Evolutionary conservation across 495 filamentous ascomycete genomes (phyloP).

Genomic region (Venustampulla echinocandica): DNA sequence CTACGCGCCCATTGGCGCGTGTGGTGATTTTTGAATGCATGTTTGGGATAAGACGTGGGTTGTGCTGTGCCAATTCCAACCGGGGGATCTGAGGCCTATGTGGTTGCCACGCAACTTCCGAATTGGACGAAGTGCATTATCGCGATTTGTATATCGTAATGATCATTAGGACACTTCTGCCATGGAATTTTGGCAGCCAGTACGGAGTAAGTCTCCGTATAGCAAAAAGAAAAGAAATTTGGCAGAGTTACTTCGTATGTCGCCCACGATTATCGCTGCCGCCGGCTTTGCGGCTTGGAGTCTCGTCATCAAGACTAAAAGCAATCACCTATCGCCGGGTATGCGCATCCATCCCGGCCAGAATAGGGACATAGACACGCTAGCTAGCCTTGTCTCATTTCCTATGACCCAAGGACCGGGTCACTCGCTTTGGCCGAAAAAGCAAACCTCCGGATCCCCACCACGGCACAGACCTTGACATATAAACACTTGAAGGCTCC

Average conservation of each 20-base stretch:
- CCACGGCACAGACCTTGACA: slow-evolving; percentile 9
- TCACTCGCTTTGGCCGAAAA: slow-evolving; percentile 10
- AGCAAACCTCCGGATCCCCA: slow-evolving; percentile 17
- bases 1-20: no score
- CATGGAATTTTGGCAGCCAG: background rate
- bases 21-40: no score
- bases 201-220: background rate
- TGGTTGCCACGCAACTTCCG: no score
- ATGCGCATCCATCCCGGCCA: background rate
- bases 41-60: slow-evolving; percentile 10
- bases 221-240: background rate
- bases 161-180: background rate
- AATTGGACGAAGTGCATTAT: background rate
- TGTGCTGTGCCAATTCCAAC: no score
- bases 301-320: slow-evolving; percentile 1
- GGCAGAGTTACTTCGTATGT: background rate
- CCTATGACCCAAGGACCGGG: slow-evolving; percentile 1
- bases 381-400: slow-evolving; percentile 5
- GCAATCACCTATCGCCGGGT: slow-evolving; percentile 12
- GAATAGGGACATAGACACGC: slow-evolving; percentile 1
- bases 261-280: slow-evolving; percentile 8
- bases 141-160: background rate
- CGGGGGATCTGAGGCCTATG: no score
- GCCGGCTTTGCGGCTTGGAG: slow-evolving; percentile 5
- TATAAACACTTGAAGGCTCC: slow-evolving; percentile 13